Percentiles rank a stretch among this genome's conserved stretches.
These are phyloP conservation scores for Candida ficus DNA, from an alignment of 805 yeast species.

Conservation along the genomic window DNA sequence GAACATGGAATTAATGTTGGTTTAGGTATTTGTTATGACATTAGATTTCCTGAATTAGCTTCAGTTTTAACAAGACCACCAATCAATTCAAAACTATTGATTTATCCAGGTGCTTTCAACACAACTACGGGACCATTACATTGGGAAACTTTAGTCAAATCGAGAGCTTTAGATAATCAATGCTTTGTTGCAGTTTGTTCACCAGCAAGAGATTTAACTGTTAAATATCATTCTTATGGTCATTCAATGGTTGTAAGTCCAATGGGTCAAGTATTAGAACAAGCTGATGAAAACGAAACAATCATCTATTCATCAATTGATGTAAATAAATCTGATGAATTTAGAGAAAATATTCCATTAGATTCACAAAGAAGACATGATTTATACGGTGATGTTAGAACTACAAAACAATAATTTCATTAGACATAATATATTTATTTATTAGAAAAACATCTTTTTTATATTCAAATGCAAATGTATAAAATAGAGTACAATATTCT, in stretches of 20 bases:
- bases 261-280: slow-evolving; percentile 53
- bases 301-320: slow-evolving; percentile 66
- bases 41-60: slow-evolving; percentile 77
- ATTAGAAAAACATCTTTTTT: no score
- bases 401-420: no score
- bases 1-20: slow-evolving; percentile 81
- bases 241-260: slow-evolving; percentile 64
- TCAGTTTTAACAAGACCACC: slow-evolving; percentile 40
- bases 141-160: slow-evolving; percentile 71
- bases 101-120: slow-evolving; percentile 81
- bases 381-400: slow-evolving; percentile 34
- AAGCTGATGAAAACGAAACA: slow-evolving; percentile 73
- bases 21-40: slow-evolving; percentile 79
- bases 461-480: background rate
- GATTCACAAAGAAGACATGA: slow-evolving; percentile 65
- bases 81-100: slow-evolving; percentile 62
- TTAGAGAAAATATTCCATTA: slow-evolving; percentile 63
- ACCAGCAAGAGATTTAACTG: slow-evolving; percentile 73
- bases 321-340: slow-evolving; percentile 45
- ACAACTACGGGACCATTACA: slow-evolving; percentile 81
- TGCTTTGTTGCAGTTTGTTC: slow-evolving; percentile 73
- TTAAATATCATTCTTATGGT: slow-evolving; percentile 61
- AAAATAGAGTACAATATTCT: background rate
- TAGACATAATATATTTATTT: no score
- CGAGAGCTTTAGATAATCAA: slow-evolving; percentile 75